Conservation (phyloP, 2,329 filamentous ascomycete species). For the Cryphonectria nitschkei region DNA sequence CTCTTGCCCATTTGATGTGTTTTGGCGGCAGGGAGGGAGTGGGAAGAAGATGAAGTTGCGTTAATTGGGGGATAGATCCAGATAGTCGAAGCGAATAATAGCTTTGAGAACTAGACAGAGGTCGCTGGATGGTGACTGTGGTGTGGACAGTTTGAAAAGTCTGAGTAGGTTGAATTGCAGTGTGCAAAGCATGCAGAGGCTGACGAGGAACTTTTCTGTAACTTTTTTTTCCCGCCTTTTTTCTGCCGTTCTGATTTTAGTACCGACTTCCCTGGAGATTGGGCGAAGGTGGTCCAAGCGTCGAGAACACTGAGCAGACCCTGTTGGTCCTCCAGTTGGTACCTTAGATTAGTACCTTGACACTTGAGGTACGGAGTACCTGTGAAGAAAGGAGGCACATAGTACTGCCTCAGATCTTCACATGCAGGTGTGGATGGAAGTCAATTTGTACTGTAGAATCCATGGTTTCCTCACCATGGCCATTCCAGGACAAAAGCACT, state of each 20-base stretch:
- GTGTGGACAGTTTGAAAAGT: background rate
- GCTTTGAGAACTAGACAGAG: background rate
- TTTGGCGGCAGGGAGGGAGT: background rate
- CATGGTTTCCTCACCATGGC: background rate
- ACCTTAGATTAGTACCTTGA: background rate
- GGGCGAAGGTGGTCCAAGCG: conserved; percentile 7
- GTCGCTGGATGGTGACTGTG: background rate
- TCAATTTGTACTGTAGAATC: background rate
- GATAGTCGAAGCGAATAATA: background rate
- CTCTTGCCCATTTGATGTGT: conserved; percentile 59
- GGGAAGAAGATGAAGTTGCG: background rate
- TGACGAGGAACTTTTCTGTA: conserved; percentile 25
- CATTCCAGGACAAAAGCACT: background rate
- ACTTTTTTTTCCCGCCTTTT: conserved; percentile 30
- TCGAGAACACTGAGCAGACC: conserved; percentile 6
- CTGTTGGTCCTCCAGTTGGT: background rate
- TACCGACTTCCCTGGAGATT: conserved; percentile 5
- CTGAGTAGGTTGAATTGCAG: background rate
- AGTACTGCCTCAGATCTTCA: conserved; percentile 8
- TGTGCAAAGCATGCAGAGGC: background rate
- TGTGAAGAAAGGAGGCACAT: background rate
- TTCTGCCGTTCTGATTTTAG: conserved; percentile 30
- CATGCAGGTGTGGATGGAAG: background rate
- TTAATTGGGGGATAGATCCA: background rate
- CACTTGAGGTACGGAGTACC: background rate